Evolutionary conservation across 495 filamentous ascomycete species (phyloP), one percentile per base, ranked within the genome.

Genomic region (Talaromyces adpressus): DNA sequence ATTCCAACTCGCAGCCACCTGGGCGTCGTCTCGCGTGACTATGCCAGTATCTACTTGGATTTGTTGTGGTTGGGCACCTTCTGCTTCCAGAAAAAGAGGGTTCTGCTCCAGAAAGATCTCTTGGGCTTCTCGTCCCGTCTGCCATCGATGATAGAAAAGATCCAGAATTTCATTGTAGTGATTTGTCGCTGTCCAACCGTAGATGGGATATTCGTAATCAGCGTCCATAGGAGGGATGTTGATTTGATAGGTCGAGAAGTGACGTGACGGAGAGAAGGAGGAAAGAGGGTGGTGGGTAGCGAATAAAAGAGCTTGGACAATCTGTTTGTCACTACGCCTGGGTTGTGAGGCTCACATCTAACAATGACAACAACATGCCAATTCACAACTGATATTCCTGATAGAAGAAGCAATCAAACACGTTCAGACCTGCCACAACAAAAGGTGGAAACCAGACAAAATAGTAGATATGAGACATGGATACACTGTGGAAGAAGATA

Each of bases 391-490:
- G 23, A 54, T 25, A 1, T 54, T 29, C 51, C 51, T 7, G 3
- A 6, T n/a, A 18, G 29, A 11, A n/a, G 16, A 22, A 32, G 39
- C 39, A 49, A 20, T 49, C 18, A 16, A 12, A 47, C 9, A 60
- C 30, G 9, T 20, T 62, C 41, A 62, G 27, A 18, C 47, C 47
- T 36, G 29, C 12, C 14, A 60, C 39, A 49, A 53, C 45, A 49
- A 62, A 62, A 7, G 60, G 60, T 29, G 60, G 60, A 52, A 62
- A 62, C 60, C 60, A 62, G 23, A 62, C 27, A 62, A 62, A 62
- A 62, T 62, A 62, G 45, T 62, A 62, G 45, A 29, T 29, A 53
- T 62, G 60, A 60, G 58, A 60, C 60, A 62, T 62, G 60, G 60
- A 53, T 62, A 23, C 18, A 58, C 30, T 5, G 45, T 7, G 18